Evolutionary conservation across 305 asterid genomes (phyloP).

Genomic region (Fraxinus dipetala): DNA sequence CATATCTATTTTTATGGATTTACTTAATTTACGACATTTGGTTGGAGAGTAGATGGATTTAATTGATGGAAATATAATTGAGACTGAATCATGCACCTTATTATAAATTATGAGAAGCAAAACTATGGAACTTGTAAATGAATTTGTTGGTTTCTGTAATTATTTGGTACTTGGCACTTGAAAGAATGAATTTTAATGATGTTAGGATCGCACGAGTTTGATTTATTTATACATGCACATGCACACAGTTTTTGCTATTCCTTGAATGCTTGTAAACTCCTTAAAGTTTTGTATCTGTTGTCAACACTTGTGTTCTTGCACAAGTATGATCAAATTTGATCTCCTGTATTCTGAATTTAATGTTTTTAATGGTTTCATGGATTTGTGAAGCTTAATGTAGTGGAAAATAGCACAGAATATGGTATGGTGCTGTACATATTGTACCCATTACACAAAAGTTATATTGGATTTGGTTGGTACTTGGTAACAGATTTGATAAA

Average conservation of each 20-base stretch:
- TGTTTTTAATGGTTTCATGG: background rate
- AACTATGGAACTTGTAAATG: background rate
- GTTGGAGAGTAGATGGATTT: background rate
- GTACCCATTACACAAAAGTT: background rate
- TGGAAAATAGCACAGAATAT: background rate
- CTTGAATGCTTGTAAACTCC: background rate
- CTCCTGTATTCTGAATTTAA: background rate
- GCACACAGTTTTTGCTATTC: background rate
- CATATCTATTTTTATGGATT: background rate
- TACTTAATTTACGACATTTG: background rate
- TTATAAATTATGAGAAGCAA: background rate
- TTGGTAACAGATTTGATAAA: background rate
- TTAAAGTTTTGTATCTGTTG: background rate
- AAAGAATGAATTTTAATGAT: background rate
- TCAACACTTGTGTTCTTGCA: background rate
- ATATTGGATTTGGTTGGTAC: constrained; percentile 9
- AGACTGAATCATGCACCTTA: background rate
- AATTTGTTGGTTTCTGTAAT: background rate
- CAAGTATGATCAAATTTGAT: background rate
- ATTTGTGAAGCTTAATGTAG: background rate
- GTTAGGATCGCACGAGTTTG: background rate
- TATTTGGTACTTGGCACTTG: background rate
- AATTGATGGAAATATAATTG: background rate
- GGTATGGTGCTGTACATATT: background rate
- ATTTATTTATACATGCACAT: background rate